phyloP scores from a whole-genome alignment of 1,139 yeast species.

The Waltiozyma sp. region DNA sequence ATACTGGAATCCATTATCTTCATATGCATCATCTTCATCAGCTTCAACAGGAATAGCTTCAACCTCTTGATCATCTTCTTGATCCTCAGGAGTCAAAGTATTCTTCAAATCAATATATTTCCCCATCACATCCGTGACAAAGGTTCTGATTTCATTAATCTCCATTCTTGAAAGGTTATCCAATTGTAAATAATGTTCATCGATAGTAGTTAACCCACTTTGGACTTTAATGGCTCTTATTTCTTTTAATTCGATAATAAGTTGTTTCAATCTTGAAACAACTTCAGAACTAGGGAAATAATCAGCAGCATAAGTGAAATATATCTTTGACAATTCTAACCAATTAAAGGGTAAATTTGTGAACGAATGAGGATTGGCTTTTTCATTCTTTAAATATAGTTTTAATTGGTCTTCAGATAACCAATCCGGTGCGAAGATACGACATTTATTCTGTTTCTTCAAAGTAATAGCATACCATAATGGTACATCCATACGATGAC shows the following conservation, averaged over 20 bases:
- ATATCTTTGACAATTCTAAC: constrained; percentile 67
- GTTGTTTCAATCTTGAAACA: constrained; percentile 43
- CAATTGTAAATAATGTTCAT: constrained; percentile 74
- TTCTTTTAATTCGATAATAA: constrained; percentile 78
- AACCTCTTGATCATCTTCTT: constrained; percentile 1
- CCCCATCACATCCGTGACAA: constrained; percentile 70
- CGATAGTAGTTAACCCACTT: constrained; percentile 65
- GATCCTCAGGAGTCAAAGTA: constrained; percentile 21
- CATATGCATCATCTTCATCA: constrained; percentile 1
- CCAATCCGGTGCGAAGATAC: constrained; percentile 85
- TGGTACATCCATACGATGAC: constrained; percentile 65
- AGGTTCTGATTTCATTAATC: constrained; percentile 80
- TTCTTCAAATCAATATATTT: constrained; percentile 48
- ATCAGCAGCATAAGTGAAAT: constrained; percentile 56
- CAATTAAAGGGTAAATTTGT: constrained; percentile 76
- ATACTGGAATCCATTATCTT: neutral
- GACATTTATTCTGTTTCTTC: constrained; percentile 78
- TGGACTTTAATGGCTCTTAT: constrained; percentile 72
- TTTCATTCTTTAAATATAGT: constrained; percentile 58
- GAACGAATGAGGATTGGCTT: constrained; percentile 44
- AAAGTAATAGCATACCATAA: constrained; percentile 81
- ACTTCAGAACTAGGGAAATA: constrained; percentile 45
- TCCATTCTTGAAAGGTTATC: constrained; percentile 78
- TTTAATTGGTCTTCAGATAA: constrained; percentile 47
- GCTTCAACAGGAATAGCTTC: neutral